Evolutionary conservation across 1,139 yeast species (phyloP), one percentile per base, ranked within the genome.

Genomic region (Blastobotrys illinoisensis): DNA sequence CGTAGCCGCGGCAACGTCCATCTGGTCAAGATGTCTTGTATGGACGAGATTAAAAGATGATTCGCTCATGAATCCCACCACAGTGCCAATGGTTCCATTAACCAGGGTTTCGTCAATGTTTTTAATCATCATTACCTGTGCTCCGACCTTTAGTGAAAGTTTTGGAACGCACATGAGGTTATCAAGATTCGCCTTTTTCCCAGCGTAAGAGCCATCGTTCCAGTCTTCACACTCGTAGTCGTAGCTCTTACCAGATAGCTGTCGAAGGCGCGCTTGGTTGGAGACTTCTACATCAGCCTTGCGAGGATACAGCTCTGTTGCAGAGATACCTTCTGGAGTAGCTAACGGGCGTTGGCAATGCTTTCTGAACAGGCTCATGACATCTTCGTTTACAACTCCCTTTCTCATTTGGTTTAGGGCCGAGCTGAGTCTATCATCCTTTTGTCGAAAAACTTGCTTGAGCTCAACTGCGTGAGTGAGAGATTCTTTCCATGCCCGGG

Each of bases 61-160:
- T 18, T 80, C 79, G 54, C 79, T 81, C 66, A 86, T 74, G 63
- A 93, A 91, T 55, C 82, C 95, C 26, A 90, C 70, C 1, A 93
- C 91, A 58, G 79, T 85, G 0, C 99, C 99, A 48, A 93, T 73
- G 0, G 97, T 85, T 0, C 99, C 99, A 70, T 93, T 93, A 3
- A 95, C 99, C 48, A 93, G 75, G 0, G 86, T 81, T 23, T 84
- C 89, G 68, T 91, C 97, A 55, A 88, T 78, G 67, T 93, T 95
- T 69, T 93, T 93, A 57, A 93, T 81, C 78, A 95, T 85, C 99
- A 93, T 95, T 0, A 93, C 99, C 71, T 93, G 99, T 0, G 97
- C 93, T 44, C 91, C 91, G 50, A 79, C 78, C 64, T 90, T 91
- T 62, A 93, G 73, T 11, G 74, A 75, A 20, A 93, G 69, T 47